Conservation (phyloP, 2,329 filamentous ascomycete species). For the Colletotrichum sublineola region DNA sequence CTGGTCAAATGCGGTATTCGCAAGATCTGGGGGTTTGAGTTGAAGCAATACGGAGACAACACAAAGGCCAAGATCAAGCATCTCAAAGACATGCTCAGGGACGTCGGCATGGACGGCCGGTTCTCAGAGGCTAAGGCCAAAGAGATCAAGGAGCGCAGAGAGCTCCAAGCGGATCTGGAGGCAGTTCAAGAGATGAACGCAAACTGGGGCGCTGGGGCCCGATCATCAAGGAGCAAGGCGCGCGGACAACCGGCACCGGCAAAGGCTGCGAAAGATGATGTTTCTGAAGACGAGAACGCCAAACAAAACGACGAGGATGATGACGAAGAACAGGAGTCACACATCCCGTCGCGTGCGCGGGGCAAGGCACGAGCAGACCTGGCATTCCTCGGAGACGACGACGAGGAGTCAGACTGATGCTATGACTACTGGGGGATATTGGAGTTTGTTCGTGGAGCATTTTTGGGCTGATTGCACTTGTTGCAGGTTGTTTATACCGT, state of each 20-base stretch:
- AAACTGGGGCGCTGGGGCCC: slow-evolving; percentile 76
- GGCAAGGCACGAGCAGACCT: slow-evolving; percentile 65
- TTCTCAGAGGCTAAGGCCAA: slow-evolving; percentile 87
- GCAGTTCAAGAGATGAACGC: slow-evolving; percentile 85
- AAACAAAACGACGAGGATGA: slow-evolving; percentile 47
- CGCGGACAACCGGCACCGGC: slow-evolving; percentile 48
- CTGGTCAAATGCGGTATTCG: slow-evolving; percentile 91
- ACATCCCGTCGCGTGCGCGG: slow-evolving; percentile 59
- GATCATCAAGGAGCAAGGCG: slow-evolving; percentile 54
- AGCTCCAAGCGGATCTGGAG: slow-evolving; percentile 87
- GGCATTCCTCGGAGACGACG: slow-evolving; percentile 78
- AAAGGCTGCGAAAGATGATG: slow-evolving; percentile 49
- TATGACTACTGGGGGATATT: neutral
- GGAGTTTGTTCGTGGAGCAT: slow-evolving; percentile 10
- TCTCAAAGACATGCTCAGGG: slow-evolving; percentile 81
- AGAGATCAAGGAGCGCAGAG: slow-evolving; percentile 88
- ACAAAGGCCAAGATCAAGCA: slow-evolving; percentile 85
- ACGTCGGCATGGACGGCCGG: slow-evolving; percentile 88
- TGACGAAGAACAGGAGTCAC: slow-evolving; percentile 49
- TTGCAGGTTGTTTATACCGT: slow-evolving; percentile 31
- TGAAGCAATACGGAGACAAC: slow-evolving; percentile 80
- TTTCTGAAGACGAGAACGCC: slow-evolving; percentile 49
- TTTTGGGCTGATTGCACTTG: slow-evolving; percentile 25
- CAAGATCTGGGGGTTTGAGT: slow-evolving; percentile 90
- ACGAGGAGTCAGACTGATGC: slow-evolving; percentile 68